These are phyloP conservation scores for Trichoderma erinaceum DNA, from an alignment of 495 filamentous ascomycete species.

Conservation along the genomic window DNA sequence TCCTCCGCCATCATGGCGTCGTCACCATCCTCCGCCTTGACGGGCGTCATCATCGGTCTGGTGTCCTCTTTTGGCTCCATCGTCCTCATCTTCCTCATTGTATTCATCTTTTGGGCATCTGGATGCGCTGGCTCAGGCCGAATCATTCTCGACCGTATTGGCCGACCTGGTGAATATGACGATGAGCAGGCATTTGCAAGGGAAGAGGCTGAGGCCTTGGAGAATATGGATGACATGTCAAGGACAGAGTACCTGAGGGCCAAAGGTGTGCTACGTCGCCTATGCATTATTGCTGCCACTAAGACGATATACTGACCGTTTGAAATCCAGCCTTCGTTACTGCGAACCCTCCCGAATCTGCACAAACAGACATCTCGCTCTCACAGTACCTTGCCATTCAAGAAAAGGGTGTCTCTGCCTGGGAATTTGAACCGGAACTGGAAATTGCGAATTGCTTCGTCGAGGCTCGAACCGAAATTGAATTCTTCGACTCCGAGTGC, in stretches of 20 bases:
- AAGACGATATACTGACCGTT: not conserved
- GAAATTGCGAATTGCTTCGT: slow-evolving; percentile 99
- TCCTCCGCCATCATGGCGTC: slow-evolving; percentile 16
- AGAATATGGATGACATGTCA: slow-evolving; percentile 90
- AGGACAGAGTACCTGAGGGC: slow-evolving; percentile 86
- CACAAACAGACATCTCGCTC: slow-evolving; percentile 92
- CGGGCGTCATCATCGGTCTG: slow-evolving; percentile 90
- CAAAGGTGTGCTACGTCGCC: slow-evolving; percentile 61
- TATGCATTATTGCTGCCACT: not conserved
- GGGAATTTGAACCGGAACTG: slow-evolving; percentile 97
- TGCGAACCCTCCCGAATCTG: slow-evolving; percentile 90
- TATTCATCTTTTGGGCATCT: slow-evolving; percentile 89
- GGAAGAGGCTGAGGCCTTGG: slow-evolving; percentile 92
- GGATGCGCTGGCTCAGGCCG: slow-evolving; percentile 80
- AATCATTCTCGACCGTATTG: slow-evolving; percentile 90
- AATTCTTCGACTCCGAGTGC: slow-evolving; percentile 97
- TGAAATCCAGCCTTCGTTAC: slow-evolving; percentile 75
- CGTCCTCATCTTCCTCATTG: slow-evolving; percentile 69
- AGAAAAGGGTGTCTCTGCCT: slow-evolving; percentile 96
- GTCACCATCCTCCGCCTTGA: slow-evolving; percentile 34
- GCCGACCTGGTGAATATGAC: slow-evolving; percentile 91
- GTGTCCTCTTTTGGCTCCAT: slow-evolving; percentile 96
- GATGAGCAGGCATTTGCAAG: slow-evolving; percentile 88
- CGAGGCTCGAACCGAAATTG: slow-evolving; percentile 90
- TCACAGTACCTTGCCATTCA: slow-evolving; percentile 98